Conservation (phyloP, 495 filamentous ascomycete species). For the Trichocladium uniseriatum region DNA sequence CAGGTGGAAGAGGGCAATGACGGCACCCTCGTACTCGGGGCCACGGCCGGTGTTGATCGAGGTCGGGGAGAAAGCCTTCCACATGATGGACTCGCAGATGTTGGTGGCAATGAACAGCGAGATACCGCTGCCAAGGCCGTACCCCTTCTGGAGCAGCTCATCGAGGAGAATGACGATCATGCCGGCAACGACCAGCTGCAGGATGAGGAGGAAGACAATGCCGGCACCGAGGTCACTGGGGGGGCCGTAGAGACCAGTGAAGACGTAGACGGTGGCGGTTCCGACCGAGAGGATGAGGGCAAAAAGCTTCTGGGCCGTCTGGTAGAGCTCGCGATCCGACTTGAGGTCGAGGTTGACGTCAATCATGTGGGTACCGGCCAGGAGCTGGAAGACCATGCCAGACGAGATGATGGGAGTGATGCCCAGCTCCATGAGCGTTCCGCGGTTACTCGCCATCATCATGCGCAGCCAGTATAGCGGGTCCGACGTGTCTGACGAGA, state of each 20-base stretch:
- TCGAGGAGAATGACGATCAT: constrained; percentile 98
- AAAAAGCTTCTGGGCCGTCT: constrained; percentile 99
- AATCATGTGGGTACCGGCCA: constrained; percentile 98
- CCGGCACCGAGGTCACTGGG: constrained; percentile 93
- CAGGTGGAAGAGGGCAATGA: constrained; percentile 97
- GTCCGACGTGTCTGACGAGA: constrained; percentile 93
- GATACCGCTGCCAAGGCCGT: constrained; percentile 96
- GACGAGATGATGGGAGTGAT: constrained; percentile 99
- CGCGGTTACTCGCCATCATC: constrained; percentile 99
- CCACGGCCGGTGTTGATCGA: constrained; percentile 99
- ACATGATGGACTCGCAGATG: constrained; percentile 99
- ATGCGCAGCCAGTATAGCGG: constrained; percentile 99
- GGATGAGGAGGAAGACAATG: constrained; percentile 93
- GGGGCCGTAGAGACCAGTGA: constrained; percentile 95
- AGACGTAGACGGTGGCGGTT: constrained; percentile 91
- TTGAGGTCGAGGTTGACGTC: constrained; percentile 99
- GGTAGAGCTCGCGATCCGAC: constrained; percentile 97
- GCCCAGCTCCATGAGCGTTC: constrained; percentile 97
- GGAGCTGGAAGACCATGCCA: constrained; percentile 99
- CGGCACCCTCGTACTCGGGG: constrained; percentile 97
- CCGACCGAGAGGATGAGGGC: constrained; percentile 96
- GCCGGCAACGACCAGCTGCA: constrained; percentile 92
- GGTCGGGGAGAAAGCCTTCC: constrained; percentile 98
- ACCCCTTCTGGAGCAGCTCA: constrained; percentile 98
- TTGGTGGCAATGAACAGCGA: constrained; percentile 99